A percentile compares a stretch with the other conserved stretches of the same genome.
phyloP scores from a whole-genome alignment of 441 rosid genomes.

The Gossypium laxum region DNA sequence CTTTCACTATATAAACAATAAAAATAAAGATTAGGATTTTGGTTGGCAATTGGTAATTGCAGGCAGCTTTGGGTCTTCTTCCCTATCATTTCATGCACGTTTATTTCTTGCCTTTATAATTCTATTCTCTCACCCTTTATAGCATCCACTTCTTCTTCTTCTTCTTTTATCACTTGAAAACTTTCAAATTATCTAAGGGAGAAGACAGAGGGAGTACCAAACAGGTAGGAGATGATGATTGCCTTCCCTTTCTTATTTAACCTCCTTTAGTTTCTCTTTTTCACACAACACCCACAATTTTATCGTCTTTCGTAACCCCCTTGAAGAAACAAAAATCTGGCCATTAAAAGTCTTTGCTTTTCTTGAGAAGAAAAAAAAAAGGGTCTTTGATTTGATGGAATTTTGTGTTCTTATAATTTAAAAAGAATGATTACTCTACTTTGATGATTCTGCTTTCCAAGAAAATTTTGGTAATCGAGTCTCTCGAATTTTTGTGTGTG shows the following conservation, averaged over 20 bases:
- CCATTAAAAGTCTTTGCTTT: background rate
- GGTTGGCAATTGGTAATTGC: background rate
- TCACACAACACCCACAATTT: background rate
- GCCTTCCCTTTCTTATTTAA: background rate
- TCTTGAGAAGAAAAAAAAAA: too few relatives aligned
- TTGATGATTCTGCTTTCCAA: background rate
- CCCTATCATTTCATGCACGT: slow-evolving; percentile 16
- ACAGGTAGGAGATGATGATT: slow-evolving; percentile 13
- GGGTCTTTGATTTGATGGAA: background rate
- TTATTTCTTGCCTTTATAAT: slow-evolving; percentile 6
- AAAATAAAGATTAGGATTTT: background rate
- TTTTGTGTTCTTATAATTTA: background rate
- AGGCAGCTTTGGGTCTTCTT: slow-evolving; percentile 8
- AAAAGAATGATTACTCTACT: background rate
- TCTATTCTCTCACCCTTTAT: background rate
- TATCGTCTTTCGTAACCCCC: background rate
- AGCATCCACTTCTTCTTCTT: background rate
- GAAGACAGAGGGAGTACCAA: slow-evolving; percentile 9
- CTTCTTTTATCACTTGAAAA: background rate
- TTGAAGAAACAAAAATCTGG: background rate
- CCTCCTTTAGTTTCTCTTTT: background rate
- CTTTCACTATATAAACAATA: background rate
- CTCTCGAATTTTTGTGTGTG: background rate
- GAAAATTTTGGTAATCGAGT: background rate
- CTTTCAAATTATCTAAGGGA: background rate